These are phyloP conservation scores for Babjeviella inositovora DNA, from an alignment of 805 yeast genomes.

Conservation along the genomic window DNA sequence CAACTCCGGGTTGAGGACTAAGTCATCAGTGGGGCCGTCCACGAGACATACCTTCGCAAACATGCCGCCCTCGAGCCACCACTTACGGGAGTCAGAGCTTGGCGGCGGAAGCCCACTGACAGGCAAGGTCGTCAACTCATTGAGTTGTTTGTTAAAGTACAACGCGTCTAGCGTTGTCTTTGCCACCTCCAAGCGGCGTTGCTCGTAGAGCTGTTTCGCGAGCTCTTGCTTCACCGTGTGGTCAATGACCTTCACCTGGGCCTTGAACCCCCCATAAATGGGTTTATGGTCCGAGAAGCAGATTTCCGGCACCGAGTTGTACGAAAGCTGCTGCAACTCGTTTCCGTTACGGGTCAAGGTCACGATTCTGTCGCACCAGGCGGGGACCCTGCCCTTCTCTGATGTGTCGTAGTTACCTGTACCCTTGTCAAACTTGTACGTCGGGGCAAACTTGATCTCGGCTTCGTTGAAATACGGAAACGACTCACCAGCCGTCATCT, in stretches of 20 bases:
- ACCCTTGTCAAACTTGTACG: slow-evolving; percentile 88
- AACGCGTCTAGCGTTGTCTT: slow-evolving; percentile 6
- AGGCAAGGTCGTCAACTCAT: slow-evolving; percentile 8
- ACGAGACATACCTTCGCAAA: slow-evolving; percentile 52
- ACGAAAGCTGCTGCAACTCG: slow-evolving; percentile 40
- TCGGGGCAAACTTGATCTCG: slow-evolving; percentile 72
- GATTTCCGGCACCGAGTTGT: slow-evolving; percentile 40
- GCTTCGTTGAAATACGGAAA: slow-evolving; percentile 75
- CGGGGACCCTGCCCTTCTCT: slow-evolving; percentile 86
- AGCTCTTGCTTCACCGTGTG: slow-evolving; percentile 38
- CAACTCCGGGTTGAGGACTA: too few relatives aligned
- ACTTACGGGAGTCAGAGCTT: slow-evolving; percentile 61
- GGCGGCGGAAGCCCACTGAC: slow-evolving; percentile 66
- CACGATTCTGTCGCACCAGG: slow-evolving; percentile 92
- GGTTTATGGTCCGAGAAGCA: slow-evolving; percentile 84
- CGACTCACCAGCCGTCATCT: slow-evolving; percentile 56
- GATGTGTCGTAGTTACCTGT: slow-evolving; percentile 72
- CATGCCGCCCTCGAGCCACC: slow-evolving; percentile 85
- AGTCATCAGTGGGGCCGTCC: too few relatives aligned
- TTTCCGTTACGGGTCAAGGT: slow-evolving; percentile 36
- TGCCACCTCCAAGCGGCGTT: slow-evolving; percentile 25
- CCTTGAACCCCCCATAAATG: slow-evolving; percentile 57
- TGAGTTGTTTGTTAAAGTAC: slow-evolving; percentile 2
- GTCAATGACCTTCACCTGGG: slow-evolving; percentile 50
- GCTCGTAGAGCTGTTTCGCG: slow-evolving; percentile 40